Conservation (phyloP, 768 basidiomycete genomes). For the Lactarius hengduanensis region DNA sequence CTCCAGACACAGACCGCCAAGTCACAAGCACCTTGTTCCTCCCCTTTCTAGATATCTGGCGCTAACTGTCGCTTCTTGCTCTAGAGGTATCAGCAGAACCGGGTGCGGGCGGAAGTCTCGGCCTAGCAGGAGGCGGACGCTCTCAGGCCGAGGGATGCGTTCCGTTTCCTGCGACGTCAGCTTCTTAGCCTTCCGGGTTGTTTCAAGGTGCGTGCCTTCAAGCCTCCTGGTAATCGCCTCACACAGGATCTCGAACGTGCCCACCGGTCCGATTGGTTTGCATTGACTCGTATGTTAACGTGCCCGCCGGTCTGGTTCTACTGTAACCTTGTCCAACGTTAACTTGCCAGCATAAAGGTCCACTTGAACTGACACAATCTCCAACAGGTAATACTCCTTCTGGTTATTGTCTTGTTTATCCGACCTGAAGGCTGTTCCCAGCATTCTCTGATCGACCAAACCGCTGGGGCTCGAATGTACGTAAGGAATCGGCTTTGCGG, state of each 20-base stretch:
- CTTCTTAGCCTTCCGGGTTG: background rate
- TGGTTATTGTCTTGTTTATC: background rate
- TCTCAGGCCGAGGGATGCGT: slow-evolving; percentile 8
- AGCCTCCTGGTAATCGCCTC: background rate
- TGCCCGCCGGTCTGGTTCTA: background rate
- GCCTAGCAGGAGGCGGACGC: background rate
- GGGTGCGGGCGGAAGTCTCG: background rate
- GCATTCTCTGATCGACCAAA: background rate
- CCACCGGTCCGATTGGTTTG: background rate
- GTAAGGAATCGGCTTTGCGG: background rate
- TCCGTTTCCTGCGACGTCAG: slow-evolving; percentile 4
- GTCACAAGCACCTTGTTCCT: background rate
- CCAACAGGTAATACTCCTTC: slow-evolving; percentile 3
- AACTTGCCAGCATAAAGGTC: background rate
- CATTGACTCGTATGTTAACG: background rate
- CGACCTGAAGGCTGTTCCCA: background rate
- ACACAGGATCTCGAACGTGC: background rate
- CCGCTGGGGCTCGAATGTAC: background rate
- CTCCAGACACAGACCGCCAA: background rate
- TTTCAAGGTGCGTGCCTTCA: background rate
- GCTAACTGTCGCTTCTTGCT: background rate
- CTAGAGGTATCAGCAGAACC: too few relatives aligned
- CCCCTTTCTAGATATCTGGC: background rate
- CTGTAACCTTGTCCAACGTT: background rate
- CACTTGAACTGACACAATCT: background rate